A percentile compares a stretch with the other conserved stretches of the same genome.
Evolutionary conservation across 208 protist species (phyloP).

Genomic region (Acanthamoeba culbertsoni): DNA sequence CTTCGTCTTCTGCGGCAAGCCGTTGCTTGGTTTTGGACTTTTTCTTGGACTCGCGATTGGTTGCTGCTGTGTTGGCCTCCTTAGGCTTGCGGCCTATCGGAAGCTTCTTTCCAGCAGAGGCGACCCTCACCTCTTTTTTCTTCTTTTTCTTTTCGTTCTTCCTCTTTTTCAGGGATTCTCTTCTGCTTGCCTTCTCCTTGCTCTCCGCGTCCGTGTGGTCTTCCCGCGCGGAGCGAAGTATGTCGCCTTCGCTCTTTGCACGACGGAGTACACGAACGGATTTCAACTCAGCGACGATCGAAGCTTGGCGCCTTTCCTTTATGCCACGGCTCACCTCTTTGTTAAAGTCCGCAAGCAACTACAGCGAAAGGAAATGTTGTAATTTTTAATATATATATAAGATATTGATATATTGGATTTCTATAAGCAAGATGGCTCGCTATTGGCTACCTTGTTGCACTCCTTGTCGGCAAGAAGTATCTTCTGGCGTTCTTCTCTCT

Average conservation of each 20-base stretch:
- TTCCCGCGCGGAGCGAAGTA: neutral
- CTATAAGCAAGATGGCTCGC: neutral
- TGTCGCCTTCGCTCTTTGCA: neutral
- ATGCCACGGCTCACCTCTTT: neutral
- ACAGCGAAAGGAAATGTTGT: neutral
- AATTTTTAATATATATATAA: too few relatives aligned
- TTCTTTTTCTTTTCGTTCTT: neutral
- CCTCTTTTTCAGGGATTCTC: neutral
- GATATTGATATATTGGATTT: too few relatives aligned
- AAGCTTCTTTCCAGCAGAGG: too few relatives aligned
- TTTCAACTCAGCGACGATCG: neutral
- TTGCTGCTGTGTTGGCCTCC: neutral
- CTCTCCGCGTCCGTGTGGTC: neutral
- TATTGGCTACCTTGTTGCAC: neutral
- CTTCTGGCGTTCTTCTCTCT: neutral
- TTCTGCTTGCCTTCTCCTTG: neutral
- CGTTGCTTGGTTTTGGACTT: neutral
- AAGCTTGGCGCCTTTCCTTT: neutral
- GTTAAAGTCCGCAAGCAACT: neutral
- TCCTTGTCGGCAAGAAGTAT: neutral
- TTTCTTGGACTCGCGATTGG: neutral
- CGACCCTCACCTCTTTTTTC: neutral
- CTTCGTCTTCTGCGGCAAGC: neutral
- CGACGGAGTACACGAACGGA: neutral
- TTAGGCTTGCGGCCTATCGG: too few relatives aligned